Evolutionary conservation across 1,284 basidiomycete species (phyloP).

Genomic region (Golubevia pallescens): DNA sequence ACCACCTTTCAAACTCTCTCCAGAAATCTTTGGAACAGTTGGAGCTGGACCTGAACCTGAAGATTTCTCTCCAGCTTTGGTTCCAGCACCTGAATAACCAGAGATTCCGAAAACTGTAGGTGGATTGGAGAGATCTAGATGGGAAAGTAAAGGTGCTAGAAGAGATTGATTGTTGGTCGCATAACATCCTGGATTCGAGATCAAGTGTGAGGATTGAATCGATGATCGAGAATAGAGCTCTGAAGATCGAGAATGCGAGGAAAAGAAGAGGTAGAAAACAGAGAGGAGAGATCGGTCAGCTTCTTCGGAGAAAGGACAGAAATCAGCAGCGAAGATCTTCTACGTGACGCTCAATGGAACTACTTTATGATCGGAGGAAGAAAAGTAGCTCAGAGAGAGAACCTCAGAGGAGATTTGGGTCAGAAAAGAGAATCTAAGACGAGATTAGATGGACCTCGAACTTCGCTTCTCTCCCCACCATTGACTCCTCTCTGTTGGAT

Average conservation of each 20-base stretch:
- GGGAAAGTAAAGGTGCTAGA: constrained; percentile 82
- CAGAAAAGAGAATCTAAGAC: no score
- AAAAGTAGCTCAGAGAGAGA: neutral
- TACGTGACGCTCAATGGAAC: no score
- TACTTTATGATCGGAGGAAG: no score
- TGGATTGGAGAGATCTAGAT: constrained; percentile 72
- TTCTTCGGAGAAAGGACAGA: no score
- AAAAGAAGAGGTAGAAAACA: neutral
- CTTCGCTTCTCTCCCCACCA: no score
- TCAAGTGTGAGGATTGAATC: constrained; percentile 77
- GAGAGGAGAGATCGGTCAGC: neutral
- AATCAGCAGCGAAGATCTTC: no score
- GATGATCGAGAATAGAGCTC: constrained; percentile 84
- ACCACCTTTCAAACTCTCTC: constrained; percentile 77
- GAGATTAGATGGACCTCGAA: no score
- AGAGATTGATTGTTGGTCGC: constrained; percentile 91
- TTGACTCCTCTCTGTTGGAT: no score
- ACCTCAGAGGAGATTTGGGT: neutral
- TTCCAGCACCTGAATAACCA: constrained; percentile 94
- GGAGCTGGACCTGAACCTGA: constrained; percentile 8
- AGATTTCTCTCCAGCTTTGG: constrained; percentile 71
- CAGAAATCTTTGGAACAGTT: constrained; percentile 80
- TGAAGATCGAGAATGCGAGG: constrained; percentile 63
- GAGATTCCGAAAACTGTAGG: constrained; percentile 92
- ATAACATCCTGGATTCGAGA: constrained; percentile 97